Base-by-base conservation (phyloP, 345 rosid species). In the Melaleuca quinquenervia region DNA sequence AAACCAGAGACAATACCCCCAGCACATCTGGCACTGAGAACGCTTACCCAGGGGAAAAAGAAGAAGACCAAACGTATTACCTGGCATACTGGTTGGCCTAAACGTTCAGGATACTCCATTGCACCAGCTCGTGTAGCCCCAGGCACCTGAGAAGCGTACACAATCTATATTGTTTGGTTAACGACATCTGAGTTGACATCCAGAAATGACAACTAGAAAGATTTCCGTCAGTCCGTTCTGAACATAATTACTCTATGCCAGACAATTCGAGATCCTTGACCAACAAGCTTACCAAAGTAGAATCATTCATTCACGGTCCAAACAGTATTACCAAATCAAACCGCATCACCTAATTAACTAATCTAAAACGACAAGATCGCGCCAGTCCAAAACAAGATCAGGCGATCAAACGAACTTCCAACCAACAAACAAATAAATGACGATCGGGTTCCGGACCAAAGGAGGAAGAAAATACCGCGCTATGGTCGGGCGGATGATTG, bases 401-500 rank as follows among this genome's bases (percentile, higher is more conserved):
- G 16, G 29, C n/a, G 60, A 78, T 51, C 87, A 50, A 55, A 24
- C 50, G 21, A 53, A 32, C 20, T 21, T 41, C 49, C 50, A 44
- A 7, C 86, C 14, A 74, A 56, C 21, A 83, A 82, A 45, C 36
- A 11, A 32, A 56, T 49, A 14, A 53, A 76, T 44, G 74, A 32
- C 52, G 52, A 54, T 62, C 55, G 85, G 52, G 86, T 44, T 51
- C 49, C 60, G 14, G 41, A 52, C 51, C 51, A 32, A 11, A 32
- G 32, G 48, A 45, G 15, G 14, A 50, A 24, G 58, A 36, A 60
- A 88, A 90, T 95, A 97, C 99, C 94, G 87, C 87, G 84, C 90
- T 89, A 80, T 96, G 96, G 90, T 97, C 94, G 75, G 91, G 97
- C 26, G 99, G 99, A 87, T 98, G 99, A 89, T 98, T 96, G 93